Base-by-base conservation (phyloP, 306 rosid genomes). In the Rosa persica region DNA sequence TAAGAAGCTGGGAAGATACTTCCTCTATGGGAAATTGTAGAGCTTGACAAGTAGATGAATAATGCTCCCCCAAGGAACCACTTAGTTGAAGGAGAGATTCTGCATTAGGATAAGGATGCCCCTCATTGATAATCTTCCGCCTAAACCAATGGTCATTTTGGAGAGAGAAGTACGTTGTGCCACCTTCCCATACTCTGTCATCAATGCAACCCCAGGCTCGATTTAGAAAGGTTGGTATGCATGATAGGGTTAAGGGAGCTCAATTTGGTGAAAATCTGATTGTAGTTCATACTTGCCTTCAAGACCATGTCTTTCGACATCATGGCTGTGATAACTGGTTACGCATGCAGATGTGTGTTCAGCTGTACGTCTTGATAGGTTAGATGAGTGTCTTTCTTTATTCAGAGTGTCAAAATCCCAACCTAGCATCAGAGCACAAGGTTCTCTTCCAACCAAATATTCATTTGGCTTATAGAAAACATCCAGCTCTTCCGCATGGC, bases 61-160 rank as follows among this genome's bases (percentile, higher is more conserved):
- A 82, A 79, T 68, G 74, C 52, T 84, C 86, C 34, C 67, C 51
- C 39, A 72, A 85, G 78, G 80, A 82, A 72, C 76, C 27, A 61
- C 79, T 68, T 60, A 81, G 82, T 47, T 90, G 81, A 71, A 78
- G 57, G 77, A 88, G 74, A 83, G 84, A 75, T 81, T 89, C 85
- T 8, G 73, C 39, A 75, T 51, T 69, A 79, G 78, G 67, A 82
- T 60, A 70, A 66, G 49, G 86, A 79, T 66, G 70, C 20, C 65
- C 65, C 61, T 81, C 76, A 61, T 54, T 51, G 38, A 83, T 66
- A 81, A 81, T 80, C 70, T 67, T 77, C 68, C 76, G 76, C 75
- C 75, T 78, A 73, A 77, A 74, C 87, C 84, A 78, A 70, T 76
- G 66, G 62, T 73, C 81, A 60, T 48, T 68, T 36, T 83, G 73